Percentiles rank a stretch among this genome's conserved stretches.
Evolutionary conservation across 306 rosid genomes (phyloP).

Genomic region (Corylus heterophylla): DNA sequence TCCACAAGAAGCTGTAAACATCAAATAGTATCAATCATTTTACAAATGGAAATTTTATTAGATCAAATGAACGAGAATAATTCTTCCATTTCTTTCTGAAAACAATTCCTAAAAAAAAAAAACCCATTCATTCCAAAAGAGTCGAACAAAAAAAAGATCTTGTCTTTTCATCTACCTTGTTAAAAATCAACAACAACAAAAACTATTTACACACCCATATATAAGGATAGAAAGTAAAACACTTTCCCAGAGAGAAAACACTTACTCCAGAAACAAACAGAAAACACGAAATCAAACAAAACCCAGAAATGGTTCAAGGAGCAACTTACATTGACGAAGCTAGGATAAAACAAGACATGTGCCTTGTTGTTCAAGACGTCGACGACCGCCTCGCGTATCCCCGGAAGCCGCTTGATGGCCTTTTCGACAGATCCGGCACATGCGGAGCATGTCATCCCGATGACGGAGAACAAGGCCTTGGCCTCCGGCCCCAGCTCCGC

Average conservation of each 20-base stretch:
- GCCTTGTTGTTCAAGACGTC: slow-evolving; percentile 75
- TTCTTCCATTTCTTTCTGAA: not conserved
- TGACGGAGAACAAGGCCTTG: slow-evolving; percentile 55
- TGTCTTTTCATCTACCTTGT: not conserved
- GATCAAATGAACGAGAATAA: not conserved
- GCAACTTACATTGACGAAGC: slow-evolving; percentile 54
- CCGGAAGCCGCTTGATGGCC: slow-evolving; percentile 69
- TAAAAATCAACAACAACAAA: not conserved
- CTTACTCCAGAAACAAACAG: not conserved
- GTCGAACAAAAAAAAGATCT: not conserved
- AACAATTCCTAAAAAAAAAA: not conserved
- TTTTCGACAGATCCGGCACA: slow-evolving; percentile 81
- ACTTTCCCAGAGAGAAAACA: not conserved
- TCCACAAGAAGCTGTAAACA: not conserved
- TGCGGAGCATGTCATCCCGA: slow-evolving; percentile 78
- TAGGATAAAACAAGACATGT: slow-evolving; percentile 56
- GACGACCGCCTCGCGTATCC: slow-evolving; percentile 64
- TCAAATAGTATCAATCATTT: no score
- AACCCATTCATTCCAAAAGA: no score
- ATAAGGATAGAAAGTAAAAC: not conserved
- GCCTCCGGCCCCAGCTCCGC: slow-evolving; percentile 26
- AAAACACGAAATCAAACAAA: slow-evolving; percentile 4
- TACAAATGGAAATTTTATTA: not conserved
- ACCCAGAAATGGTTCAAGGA: not conserved
- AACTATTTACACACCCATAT: not conserved